phyloP scores from a whole-genome alignment of 345 rosid species.

The Eucalyptus brandiana region DNA sequence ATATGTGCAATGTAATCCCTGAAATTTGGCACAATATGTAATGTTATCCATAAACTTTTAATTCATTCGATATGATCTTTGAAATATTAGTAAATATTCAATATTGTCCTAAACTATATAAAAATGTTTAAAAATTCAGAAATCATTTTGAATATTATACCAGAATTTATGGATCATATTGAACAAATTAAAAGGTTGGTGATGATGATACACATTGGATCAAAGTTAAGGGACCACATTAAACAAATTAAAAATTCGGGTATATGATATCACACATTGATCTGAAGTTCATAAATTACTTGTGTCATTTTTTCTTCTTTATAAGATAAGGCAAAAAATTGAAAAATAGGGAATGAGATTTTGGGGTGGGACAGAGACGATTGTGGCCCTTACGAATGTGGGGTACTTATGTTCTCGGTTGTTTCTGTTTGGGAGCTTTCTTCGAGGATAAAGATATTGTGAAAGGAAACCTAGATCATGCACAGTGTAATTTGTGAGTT shows the following conservation, averaged over 20 bases:
- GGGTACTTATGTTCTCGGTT: not conserved
- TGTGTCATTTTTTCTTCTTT: not conserved
- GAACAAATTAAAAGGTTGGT: not conserved
- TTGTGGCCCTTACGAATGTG: not conserved
- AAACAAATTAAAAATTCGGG: not conserved
- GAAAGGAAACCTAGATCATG: not conserved
- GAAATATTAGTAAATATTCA: not conserved
- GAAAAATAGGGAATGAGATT: not conserved
- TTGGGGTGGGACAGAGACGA: not conserved
- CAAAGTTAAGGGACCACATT: not conserved
- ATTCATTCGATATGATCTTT: accelerated
- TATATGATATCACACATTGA: not conserved
- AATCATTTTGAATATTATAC: accelerated
- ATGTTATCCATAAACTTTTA: not conserved
- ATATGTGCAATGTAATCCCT: accelerated
- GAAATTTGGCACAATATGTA: accelerated
- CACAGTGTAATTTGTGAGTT: not conserved
- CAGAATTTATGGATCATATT: accelerated
- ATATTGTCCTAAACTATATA: not conserved
- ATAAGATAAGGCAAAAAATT: not conserved
- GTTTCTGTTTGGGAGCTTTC: not conserved
- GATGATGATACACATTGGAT: too few relatives aligned
- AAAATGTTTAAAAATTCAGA: not conserved
- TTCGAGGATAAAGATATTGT: not conserved
- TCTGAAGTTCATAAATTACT: not conserved